Conservation (phyloP, 768 basidiomycete genomes). For the Gloeostereum incarnatum region DNA sequence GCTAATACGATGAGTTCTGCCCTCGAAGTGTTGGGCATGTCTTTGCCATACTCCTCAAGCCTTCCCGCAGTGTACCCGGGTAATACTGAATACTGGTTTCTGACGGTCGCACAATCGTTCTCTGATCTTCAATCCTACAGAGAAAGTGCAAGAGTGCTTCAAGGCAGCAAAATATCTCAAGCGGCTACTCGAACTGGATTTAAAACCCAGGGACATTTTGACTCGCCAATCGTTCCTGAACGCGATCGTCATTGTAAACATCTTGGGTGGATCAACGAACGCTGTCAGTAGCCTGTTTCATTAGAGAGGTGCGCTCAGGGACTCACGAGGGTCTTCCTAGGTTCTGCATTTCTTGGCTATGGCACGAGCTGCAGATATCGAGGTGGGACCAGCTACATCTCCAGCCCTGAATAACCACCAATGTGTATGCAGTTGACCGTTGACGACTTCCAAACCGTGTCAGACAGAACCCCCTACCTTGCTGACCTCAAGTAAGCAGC, state of each 20-base stretch:
- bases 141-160: conserved; percentile 77
- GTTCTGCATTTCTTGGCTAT: conserved; percentile 81
- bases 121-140: conserved; percentile 23
- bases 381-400: conserved; percentile 7
- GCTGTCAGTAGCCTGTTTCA: conserved; percentile 37
- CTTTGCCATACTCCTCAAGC: conserved; percentile 75
- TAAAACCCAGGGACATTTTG: conserved; percentile 64
- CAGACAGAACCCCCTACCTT: conserved; percentile 74
- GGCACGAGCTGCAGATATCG: conserved; percentile 68
- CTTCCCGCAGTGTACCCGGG: conserved; percentile 68
- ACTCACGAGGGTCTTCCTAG: conserved; percentile 29
- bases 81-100: conserved; percentile 15
- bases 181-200: conserved; percentile 61
- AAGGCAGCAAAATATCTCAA: conserved; percentile 73
- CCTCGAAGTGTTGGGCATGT: conserved; percentile 76
- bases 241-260: conserved; percentile 70
- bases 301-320: not conserved
- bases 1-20: conserved; percentile 88
- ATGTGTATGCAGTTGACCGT: conserved; percentile 45
- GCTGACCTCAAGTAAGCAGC: conserved; percentile 65
- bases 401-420: not conserved
- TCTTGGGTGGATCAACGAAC: conserved; percentile 85
- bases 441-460: conserved; percentile 80
- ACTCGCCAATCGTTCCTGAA: conserved; percentile 72
- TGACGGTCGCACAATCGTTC: not conserved